Evolutionary conservation across 2,329 filamentous ascomycete species (phyloP).

Genomic region (Fusarium virguliforme): DNA sequence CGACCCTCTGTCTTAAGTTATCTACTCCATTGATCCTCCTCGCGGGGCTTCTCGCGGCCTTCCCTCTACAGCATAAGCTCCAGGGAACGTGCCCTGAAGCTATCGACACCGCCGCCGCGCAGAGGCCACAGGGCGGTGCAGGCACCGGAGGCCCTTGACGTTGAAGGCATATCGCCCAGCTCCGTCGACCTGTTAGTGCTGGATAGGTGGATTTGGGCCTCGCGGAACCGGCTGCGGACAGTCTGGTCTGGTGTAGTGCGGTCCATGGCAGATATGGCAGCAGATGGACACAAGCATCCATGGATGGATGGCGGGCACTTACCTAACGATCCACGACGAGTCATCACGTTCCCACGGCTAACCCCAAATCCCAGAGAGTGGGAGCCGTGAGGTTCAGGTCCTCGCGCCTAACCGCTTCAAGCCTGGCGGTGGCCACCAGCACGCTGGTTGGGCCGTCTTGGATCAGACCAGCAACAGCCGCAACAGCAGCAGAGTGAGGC

Average conservation of each 20-base stretch:
- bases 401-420: conserved; percentile 36
- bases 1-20: conserved; percentile 20
- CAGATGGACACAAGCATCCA: not conserved
- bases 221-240: conserved; percentile 52
- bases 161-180: conserved; percentile 44
- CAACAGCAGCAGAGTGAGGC: conserved; percentile 32
- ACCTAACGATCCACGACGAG: conserved; percentile 46
- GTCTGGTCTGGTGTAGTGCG: conserved; percentile 35
- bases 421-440: conserved; percentile 36
- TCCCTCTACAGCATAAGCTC: conserved; percentile 44
- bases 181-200: conserved; percentile 45
- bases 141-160: conserved; percentile 28
- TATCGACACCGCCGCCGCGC: conserved; percentile 51
- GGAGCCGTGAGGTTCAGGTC: conserved; percentile 21
- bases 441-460: conserved; percentile 35
- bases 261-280: conserved; percentile 18
- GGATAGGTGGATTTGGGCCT: conserved; percentile 36
- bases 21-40: conserved; percentile 46
- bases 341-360: conserved; percentile 35
- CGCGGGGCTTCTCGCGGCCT: conserved; percentile 31
- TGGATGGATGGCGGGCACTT: conserved; percentile 34
- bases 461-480: conserved; percentile 44
- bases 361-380: conserved; percentile 30
- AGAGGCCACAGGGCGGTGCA: conserved; percentile 45
- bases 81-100: conserved; percentile 50